A percentile compares a stretch with the other conserved stretches of the same genome.
Evolutionary conservation across 2,329 filamentous ascomycete genomes (phyloP).

Genomic region (Aurifilum marmelostoma): DNA sequence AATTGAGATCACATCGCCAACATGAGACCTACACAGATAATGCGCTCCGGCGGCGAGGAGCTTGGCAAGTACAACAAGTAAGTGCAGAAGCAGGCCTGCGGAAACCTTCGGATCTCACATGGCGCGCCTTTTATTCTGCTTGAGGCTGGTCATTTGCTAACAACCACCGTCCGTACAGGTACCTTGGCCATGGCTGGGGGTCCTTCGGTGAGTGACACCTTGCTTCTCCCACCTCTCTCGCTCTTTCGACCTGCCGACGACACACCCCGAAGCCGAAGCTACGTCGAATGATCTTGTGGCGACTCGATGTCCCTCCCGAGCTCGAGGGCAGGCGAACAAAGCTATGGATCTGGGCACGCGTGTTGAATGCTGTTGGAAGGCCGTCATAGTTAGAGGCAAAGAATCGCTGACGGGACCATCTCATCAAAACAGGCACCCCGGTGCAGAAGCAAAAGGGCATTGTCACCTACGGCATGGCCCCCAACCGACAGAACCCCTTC

Average conservation of each 20-base stretch:
- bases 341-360: neutral
- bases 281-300: neutral
- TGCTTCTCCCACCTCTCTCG: neutral
- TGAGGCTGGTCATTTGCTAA: conserved; percentile 28
- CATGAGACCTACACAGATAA: conserved; percentile 52
- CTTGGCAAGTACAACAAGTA: conserved; percentile 50
- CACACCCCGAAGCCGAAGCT: neutral
- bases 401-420: conserved; percentile 13
- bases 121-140: conserved; percentile 12
- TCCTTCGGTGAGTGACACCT: conserved; percentile 66
- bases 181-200: conserved; percentile 73
- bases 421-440: conserved; percentile 22
- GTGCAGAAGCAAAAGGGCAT: conserved; percentile 64
- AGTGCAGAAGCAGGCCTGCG: conserved; percentile 35
- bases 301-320: neutral
- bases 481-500: conserved; percentile 88
- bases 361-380: too few relatives aligned
- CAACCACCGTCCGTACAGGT: conserved; percentile 55
- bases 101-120: conserved; percentile 3
- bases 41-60: conserved; percentile 45
- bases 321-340: neutral
- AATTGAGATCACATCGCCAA: conserved; percentile 37
- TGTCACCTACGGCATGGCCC: conserved; percentile 73
- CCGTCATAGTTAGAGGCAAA: too few relatives aligned
- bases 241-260: conserved; percentile 2